Evolutionary conservation across 495 filamentous ascomycete species (phyloP).

Genomic region (Sphaerosporella brunnea): DNA sequence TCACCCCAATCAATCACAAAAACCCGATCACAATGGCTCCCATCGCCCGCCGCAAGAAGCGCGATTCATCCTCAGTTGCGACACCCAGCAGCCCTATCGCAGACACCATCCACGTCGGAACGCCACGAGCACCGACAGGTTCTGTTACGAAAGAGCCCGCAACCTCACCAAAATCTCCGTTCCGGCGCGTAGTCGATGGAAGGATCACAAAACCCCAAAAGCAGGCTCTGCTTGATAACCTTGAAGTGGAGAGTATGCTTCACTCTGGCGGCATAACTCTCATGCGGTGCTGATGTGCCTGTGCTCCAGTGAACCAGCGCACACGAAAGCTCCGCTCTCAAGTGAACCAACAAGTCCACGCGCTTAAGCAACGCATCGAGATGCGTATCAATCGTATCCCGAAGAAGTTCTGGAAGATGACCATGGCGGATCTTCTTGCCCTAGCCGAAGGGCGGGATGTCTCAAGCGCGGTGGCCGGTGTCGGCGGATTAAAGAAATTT

Average conservation of each 20-base stretch:
- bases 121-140: conserved; percentile 8
- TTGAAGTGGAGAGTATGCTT: conserved; percentile 74
- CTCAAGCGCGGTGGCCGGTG: conserved; percentile 1
- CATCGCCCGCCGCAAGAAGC: conserved; percentile 40
- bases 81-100: not conserved
- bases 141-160: conserved; percentile 4
- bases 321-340: conserved; percentile 79
- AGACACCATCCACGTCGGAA: not conserved
- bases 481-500: conserved; percentile 10
- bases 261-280: not conserved
- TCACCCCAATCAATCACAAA: too few relatives aligned
- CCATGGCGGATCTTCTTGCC: conserved; percentile 59
- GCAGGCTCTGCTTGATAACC: conserved; percentile 75
- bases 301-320: conserved; percentile 61
- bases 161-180: conserved; percentile 15
- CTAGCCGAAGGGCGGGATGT: conserved; percentile 7
- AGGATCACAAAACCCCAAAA: conserved; percentile 64
- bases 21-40: too few relatives aligned
- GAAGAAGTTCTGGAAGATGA: conserved; percentile 54
- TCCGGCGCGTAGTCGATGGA: conserved; percentile 22
- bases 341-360: conserved; percentile 72
- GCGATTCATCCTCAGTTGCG: conserved; percentile 40
- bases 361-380: conserved; percentile 70
- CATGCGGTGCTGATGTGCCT: not conserved
- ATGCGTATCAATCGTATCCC: conserved; percentile 91